Percentiles rank a stretch among this genome's conserved stretches.
phyloP scores from a whole-genome alignment of 2,329 filamentous ascomycete genomes.

The Mariannaea sp. region DNA sequence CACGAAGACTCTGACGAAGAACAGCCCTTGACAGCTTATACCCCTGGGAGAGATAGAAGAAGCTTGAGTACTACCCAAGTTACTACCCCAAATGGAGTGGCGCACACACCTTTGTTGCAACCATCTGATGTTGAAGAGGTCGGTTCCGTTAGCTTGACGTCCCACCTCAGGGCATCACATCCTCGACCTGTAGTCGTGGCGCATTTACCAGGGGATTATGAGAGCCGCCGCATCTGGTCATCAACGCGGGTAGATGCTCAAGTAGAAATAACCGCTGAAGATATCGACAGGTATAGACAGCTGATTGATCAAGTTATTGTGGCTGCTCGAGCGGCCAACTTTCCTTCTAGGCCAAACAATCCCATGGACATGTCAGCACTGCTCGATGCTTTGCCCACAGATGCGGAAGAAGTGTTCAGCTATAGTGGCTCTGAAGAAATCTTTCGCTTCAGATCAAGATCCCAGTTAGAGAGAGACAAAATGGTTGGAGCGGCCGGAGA shows the following conservation, averaged over 20 bases:
- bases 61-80: no score
- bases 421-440: neutral
- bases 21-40: no score
- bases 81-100: no score
- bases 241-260: neutral
- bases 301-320: slow-evolving; percentile 1
- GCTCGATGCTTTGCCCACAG: neutral
- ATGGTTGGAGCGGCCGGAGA: slow-evolving; percentile 16
- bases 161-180: no score
- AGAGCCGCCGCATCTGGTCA: neutral
- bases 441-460: neutral
- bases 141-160: no score
- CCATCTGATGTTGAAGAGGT: no score
- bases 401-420: neutral
- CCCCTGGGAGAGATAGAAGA: no score
- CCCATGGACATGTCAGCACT: neutral
- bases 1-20: neutral
- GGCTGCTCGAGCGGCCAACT: neutral
- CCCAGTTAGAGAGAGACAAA: slow-evolving; percentile 4
- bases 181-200: no score
- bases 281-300: neutral
- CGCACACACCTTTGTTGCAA: no score
- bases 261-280: neutral
- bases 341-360: neutral
- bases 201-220: neutral